Evolutionary conservation across 148 eudicot species (phyloP).

Genomic region (Euryodendron excelsum): DNA sequence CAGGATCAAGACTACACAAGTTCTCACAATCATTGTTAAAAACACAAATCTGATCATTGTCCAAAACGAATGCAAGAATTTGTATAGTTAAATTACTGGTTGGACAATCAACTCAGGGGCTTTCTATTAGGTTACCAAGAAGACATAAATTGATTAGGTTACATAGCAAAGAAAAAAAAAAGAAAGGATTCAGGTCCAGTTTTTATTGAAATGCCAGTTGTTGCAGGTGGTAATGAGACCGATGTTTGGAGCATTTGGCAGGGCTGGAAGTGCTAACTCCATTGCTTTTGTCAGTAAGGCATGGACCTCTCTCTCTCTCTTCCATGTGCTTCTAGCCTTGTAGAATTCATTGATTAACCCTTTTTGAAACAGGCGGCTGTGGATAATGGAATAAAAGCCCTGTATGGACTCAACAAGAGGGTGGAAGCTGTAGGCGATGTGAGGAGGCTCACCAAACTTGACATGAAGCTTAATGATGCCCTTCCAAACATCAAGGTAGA

Average conservation of each 20-base stretch:
- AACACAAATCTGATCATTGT: not conserved
- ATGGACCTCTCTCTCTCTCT: slow-evolving; percentile 15
- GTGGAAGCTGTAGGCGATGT: slow-evolving; percentile 78
- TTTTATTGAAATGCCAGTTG: slow-evolving; percentile 16
- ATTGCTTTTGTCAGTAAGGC: slow-evolving; percentile 94
- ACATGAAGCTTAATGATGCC: slow-evolving; percentile 91
- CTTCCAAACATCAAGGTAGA: slow-evolving; percentile 79
- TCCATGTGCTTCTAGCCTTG: not conserved
- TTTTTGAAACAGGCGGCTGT: slow-evolving; percentile 56
- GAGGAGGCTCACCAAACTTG: slow-evolving; percentile 67
- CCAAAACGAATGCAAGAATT: not conserved
- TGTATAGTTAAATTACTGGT: not conserved
- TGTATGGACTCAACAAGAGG: slow-evolving; percentile 70
- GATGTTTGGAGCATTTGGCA: slow-evolving; percentile 95
- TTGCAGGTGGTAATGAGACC: slow-evolving; percentile 93
- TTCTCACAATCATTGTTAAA: not conserved
- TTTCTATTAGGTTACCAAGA: not conserved
- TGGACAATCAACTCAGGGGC: not conserved
- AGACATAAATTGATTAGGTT: not conserved
- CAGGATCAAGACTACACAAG: not conserved
- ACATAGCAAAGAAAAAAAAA: no score
- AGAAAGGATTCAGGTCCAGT: no score
- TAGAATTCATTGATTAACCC: not conserved
- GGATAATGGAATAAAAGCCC: slow-evolving; percentile 53
- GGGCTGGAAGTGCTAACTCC: slow-evolving; percentile 79